A percentile compares a stretch with the other conserved stretches of the same genome.
Evolutionary conservation across 2,329 filamentous ascomycete genomes (phyloP).

Genomic region (Volutella citrinella): DNA sequence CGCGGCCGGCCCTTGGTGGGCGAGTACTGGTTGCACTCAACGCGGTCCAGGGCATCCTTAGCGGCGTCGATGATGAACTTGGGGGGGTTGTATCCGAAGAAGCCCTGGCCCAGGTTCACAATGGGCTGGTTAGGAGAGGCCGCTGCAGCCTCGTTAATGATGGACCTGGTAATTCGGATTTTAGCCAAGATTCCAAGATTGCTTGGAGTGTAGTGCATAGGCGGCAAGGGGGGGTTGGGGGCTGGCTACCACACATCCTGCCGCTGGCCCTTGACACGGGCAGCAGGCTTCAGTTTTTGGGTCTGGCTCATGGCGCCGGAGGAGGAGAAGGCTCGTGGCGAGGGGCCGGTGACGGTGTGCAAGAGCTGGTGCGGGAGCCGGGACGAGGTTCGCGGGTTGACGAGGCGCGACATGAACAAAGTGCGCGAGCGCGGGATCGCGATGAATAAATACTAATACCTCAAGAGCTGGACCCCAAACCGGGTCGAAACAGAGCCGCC

Average conservation of each 20-base stretch:
- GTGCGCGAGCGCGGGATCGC: no score
- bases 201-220: no score
- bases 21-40: constrained; percentile 98
- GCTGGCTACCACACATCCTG: constrained; percentile 55
- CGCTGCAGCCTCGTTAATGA: constrained; percentile 64
- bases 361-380: no score
- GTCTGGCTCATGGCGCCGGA: constrained; percentile 39
- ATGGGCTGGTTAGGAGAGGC: constrained; percentile 62
- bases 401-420: no score
- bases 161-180: constrained; percentile 48
- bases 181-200: no score
- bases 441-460: no score
- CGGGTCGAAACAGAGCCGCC: no score
- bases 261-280: constrained; percentile 46
- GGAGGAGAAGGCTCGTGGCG: constrained; percentile 16
- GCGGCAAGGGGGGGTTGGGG: no score
- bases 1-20: constrained; percentile 91
- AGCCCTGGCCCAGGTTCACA: constrained; percentile 65
- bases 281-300: constrained; percentile 48
- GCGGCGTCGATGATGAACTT: constrained; percentile 88
- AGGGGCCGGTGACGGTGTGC: no score
- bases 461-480: no score
- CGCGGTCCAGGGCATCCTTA: constrained; percentile 81
- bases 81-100: constrained; percentile 92
- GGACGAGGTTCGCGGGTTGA: no score